Evolutionary conservation across 2,329 filamentous ascomycete genomes (phyloP).

Genomic region (Zalaria obscura): DNA sequence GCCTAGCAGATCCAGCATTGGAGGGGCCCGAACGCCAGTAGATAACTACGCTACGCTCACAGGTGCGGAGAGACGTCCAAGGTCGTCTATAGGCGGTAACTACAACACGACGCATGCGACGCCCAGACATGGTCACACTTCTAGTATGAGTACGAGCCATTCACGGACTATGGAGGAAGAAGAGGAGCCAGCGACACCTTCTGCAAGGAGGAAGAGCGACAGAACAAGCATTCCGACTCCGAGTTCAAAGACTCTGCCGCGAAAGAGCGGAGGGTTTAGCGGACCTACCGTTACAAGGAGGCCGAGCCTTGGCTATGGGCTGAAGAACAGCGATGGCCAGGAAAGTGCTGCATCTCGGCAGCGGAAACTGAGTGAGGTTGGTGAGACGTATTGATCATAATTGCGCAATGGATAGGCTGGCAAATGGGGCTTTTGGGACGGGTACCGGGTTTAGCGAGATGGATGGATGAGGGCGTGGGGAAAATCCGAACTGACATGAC

Average conservation of each 20-base stretch:
- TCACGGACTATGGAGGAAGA: constrained; percentile 6
- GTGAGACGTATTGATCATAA: constrained; percentile 15
- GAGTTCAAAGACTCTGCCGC: constrained; percentile 27
- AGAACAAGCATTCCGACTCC: constrained; percentile 37
- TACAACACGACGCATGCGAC: constrained; percentile 15
- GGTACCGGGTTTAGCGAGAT: too few relatives aligned
- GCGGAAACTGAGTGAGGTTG: constrained; percentile 15
- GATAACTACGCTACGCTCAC: neutral
- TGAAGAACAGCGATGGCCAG: neutral
- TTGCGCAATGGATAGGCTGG: neutral
- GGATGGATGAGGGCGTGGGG: too few relatives aligned
- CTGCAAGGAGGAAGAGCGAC: constrained; percentile 24
- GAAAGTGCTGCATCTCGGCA: constrained; percentile 2
- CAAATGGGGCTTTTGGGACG: too few relatives aligned
- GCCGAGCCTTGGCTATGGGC: constrained; percentile 4
- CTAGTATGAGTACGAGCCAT: constrained; percentile 13
- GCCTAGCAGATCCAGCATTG: constrained; percentile 49
- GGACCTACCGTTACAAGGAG: constrained; percentile 4
- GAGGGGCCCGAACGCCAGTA: constrained; percentile 49
- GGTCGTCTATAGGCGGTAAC: constrained; percentile 56
- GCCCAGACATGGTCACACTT: constrained; percentile 8
- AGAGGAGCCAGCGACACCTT: constrained; percentile 22
- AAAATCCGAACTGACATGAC: too few relatives aligned
- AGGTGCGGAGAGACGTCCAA: constrained; percentile 33
- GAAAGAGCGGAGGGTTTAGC: constrained; percentile 29